phyloP scores from a whole-genome alignment of 2,329 filamentous ascomycete genomes.

The Ophiosphaerella herpotricha region DNA sequence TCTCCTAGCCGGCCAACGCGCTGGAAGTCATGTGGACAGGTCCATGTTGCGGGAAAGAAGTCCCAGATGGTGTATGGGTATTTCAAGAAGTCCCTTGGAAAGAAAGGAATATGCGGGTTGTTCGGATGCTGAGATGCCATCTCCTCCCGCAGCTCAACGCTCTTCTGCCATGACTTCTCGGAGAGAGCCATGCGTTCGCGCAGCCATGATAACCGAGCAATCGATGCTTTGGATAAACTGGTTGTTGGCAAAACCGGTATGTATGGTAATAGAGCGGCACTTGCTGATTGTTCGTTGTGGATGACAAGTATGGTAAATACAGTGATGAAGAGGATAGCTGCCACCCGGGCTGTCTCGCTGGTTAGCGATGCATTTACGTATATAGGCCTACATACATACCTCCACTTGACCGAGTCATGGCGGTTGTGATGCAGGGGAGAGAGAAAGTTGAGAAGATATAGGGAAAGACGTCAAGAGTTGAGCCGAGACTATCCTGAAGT shows the following conservation, averaged over 20 bases:
- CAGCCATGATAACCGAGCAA: constrained; percentile 27
- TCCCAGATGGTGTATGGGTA: constrained; percentile 42
- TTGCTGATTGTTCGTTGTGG: constrained; percentile 27
- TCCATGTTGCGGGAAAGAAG: constrained; percentile 40
- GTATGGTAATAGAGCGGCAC: constrained; percentile 26
- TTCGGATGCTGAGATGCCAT: constrained; percentile 33
- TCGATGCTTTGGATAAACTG: constrained; percentile 14
- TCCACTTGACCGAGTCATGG: constrained; percentile 28
- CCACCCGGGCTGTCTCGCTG: constrained; percentile 19
- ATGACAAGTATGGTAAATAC: constrained; percentile 32
- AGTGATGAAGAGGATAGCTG: constrained; percentile 26
- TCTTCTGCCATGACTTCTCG: constrained; percentile 36
- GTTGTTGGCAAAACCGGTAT: constrained; percentile 24
- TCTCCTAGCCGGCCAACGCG: constrained; percentile 39
- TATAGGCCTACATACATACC: constrained; percentile 18
- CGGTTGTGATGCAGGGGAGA: not conserved
- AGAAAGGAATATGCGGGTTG: constrained; percentile 38
- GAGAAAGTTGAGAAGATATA: not conserved
- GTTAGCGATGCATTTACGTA: constrained; percentile 4
- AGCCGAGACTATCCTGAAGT: not conserved
- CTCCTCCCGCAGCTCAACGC: constrained; percentile 29
- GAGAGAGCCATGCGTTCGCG: constrained; percentile 37
- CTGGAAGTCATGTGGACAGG: constrained; percentile 41
- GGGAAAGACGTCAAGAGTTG: constrained; percentile 1
- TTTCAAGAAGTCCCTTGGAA: constrained; percentile 35